Base-by-base conservation (phyloP, 768 basidiomycete species). In the Boletus coccyginus region DNA sequence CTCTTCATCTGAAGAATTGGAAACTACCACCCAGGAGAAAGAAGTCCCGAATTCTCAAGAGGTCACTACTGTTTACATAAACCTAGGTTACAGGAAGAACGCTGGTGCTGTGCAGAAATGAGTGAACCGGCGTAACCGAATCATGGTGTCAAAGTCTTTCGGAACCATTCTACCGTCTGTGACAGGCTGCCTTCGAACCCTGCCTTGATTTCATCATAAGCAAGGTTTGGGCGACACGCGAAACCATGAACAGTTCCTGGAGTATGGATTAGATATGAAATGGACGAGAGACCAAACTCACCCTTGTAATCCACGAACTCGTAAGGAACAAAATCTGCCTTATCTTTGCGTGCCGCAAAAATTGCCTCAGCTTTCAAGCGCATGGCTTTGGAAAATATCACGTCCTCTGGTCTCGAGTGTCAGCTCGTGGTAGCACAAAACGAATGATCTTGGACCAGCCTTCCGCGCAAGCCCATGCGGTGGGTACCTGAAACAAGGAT, bases 231-330 rank as follows among this genome's bases (percentile, higher is more conserved):
- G 14, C 80, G 73, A 31, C 71, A 68, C 3, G 79, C 79, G 27
- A 83, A 83, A 27, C 82, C 78, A 52, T 80, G 81, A 2, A 60
- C 60, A 16, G 76, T 82, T 58, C 75, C 80, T 80, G 44, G 8
- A 47, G n/a, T 39, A n/a, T 5, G 21, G 13, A 40, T 53, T 17
- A 63, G 53, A 50, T 51, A 27, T 21, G 50, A 54, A 41, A 14
- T 44, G 33, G 33, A 42, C 7, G 14, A 17, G 2, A 32, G 24
- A 40, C 31, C n/a, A 13, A 49, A 49, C 56, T 31, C 35, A 73
- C 74, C 75, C 53, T 68, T 68, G 61, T 77, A 78, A 48, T 68
- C 66, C 29, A 63, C 58, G 60, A 76, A 74, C 57, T 74, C 73
- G 47, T 71, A 76, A 2, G 74, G 66, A 35, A 74, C 50, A 35